These are phyloP conservation scores for Leccinum aurantiacum DNA, from an alignment of 768 basidiomycete species.

Conservation along the genomic window DNA sequence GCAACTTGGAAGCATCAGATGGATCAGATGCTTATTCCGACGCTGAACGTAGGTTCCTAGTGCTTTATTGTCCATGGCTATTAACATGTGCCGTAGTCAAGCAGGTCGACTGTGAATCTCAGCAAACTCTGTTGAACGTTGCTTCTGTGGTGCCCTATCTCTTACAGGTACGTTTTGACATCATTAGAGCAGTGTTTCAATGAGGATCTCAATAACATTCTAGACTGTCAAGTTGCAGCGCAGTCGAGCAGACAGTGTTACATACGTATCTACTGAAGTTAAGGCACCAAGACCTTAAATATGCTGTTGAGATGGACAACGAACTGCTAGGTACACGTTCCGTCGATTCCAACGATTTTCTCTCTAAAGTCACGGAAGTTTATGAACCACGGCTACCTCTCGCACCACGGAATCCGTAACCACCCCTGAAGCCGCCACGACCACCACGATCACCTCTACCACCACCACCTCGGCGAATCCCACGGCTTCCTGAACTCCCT, in stretches of 20 bases:
- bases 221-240: constrained; percentile 51
- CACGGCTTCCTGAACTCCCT: constrained; percentile 29
- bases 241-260: constrained; percentile 50
- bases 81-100: constrained; percentile 14
- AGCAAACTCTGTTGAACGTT: constrained; percentile 34
- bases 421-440: constrained; percentile 48
- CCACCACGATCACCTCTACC: constrained; percentile 36
- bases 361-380: constrained; percentile 1
- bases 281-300: constrained; percentile 49
- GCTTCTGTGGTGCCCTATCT: constrained; percentile 47
- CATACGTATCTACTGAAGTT: constrained; percentile 46
- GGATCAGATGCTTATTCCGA: constrained; percentile 1
- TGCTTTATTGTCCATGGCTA: background rate
- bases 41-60: constrained; percentile 11
- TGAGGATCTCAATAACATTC: background rate
- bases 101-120: constrained; percentile 23
- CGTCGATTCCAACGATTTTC: background rate
- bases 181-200: background rate
- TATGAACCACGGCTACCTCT: constrained; percentile 54
- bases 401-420: constrained; percentile 44
- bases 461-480: constrained; percentile 38
- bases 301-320: background rate
- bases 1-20: constrained; percentile 28
- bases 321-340: background rate
- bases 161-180: constrained; percentile 43